These are phyloP conservation scores for Scolecobasidium constrictum DNA, from an alignment of 2,329 filamentous ascomycete genomes.

Conservation along the genomic window DNA sequence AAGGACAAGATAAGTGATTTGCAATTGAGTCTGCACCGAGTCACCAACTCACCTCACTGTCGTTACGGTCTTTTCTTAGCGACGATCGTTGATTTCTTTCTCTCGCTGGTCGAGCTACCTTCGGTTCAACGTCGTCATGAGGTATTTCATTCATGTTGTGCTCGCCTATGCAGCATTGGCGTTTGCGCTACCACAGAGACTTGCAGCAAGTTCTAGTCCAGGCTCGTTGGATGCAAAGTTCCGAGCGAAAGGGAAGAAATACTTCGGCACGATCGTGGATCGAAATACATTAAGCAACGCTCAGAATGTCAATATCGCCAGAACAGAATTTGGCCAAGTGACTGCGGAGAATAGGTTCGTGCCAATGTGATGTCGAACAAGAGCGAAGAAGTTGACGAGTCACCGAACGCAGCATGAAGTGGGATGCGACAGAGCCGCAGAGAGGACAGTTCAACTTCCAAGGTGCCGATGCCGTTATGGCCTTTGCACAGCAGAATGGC, in stretches of 20 bases:
- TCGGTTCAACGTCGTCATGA: no score
- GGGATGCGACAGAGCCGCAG: slow-evolving; percentile 44
- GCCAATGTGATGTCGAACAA: background rate
- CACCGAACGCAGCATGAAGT: slow-evolving; percentile 19
- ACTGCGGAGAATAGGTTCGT: slow-evolving; percentile 50
- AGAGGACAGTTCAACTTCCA: slow-evolving; percentile 44
- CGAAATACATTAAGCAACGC: slow-evolving; percentile 38
- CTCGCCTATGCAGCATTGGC: no score
- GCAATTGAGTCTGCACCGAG: no score
- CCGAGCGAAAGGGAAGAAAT: slow-evolving; percentile 26
- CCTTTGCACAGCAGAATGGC: slow-evolving; percentile 45
- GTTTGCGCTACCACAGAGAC: background rate
- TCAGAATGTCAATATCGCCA: slow-evolving; percentile 46
- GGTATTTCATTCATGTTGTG: no score
- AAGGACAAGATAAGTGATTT: no score
- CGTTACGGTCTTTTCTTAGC: no score
- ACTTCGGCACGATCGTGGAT: slow-evolving; percentile 51
- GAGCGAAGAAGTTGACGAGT: background rate
- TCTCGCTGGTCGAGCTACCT: no score
- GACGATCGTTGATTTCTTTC: no score
- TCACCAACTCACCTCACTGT: no score
- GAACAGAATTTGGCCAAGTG: slow-evolving; percentile 51
- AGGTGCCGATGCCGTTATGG: slow-evolving; percentile 47
- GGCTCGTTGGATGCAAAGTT: slow-evolving; percentile 3
- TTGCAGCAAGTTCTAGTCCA: background rate